Percentiles rank a stretch among this genome's conserved stretches.
These are phyloP conservation scores for Acanthamoeba royreba DNA, from an alignment of 208 protist genomes.

Conservation along the genomic window DNA sequence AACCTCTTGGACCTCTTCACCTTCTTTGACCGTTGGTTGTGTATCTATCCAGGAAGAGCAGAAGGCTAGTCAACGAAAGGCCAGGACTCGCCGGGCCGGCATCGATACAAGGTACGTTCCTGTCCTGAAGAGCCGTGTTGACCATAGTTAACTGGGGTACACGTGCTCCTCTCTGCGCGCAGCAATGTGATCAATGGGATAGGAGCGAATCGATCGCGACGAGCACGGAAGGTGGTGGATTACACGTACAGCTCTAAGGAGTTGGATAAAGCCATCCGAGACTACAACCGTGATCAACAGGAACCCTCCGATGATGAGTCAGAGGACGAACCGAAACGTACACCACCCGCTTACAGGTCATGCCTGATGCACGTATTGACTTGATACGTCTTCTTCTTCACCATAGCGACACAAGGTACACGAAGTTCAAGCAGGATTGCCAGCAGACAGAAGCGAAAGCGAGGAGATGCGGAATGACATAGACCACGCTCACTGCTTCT, in stretches of 20 bases:
- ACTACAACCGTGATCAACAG: neutral
- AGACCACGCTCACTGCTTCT: no score
- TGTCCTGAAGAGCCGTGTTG: neutral
- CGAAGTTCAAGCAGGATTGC: neutral
- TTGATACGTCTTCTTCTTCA: neutral
- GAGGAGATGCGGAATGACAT: neutral
- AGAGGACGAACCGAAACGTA: neutral
- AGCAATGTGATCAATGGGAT: neutral
- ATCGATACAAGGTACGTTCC: neutral
- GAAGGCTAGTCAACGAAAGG: neutral
- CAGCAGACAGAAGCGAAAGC: neutral
- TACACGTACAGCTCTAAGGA: neutral
- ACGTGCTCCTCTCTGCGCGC: neutral
- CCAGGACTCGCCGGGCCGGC: neutral
- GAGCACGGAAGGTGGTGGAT: neutral
- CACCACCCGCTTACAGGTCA: neutral
- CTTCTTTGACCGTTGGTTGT: neutral
- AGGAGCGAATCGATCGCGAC: neutral
- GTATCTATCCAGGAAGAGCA: neutral
- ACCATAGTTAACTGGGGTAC: neutral
- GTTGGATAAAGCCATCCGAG: neutral
- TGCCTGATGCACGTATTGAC: neutral
- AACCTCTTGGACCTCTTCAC: neutral
- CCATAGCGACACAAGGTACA: neutral
- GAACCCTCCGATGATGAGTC: neutral